Evolutionary conservation across 495 filamentous ascomycete genomes (phyloP).

Genomic region (Penicillium dipodomyicola): DNA sequence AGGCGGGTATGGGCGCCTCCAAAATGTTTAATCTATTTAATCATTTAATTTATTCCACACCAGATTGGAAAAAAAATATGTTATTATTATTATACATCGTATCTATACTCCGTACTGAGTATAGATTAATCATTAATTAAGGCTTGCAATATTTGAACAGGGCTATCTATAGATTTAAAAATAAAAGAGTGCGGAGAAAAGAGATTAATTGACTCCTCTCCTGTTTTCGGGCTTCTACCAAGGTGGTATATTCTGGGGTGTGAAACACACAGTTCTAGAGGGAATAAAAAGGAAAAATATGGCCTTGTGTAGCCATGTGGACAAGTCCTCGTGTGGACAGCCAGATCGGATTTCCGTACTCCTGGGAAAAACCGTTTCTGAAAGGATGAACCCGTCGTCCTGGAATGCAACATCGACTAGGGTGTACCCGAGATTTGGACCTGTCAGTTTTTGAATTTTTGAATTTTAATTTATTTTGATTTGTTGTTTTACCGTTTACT

Average conservation of each 20-base stretch:
- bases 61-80: too few relatives aligned
- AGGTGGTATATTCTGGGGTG: not conserved
- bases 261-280: not conserved
- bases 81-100: too few relatives aligned
- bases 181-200: not conserved
- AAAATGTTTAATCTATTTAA: conserved; percentile 7
- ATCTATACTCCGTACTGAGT: not conserved
- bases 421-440: conserved; percentile 19
- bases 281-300: not conserved
- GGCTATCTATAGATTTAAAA: conserved; percentile 3
- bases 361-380: conserved; percentile 30
- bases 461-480: conserved; percentile 12
- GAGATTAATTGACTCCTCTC: not conserved
- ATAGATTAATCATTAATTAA: not conserved
- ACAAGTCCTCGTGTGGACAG: conserved; percentile 26
- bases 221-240: too few relatives aligned
- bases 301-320: conserved; percentile 19
- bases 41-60: not conserved
- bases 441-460: conserved; percentile 7
- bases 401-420: conserved; percentile 32
- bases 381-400: conserved; percentile 23
- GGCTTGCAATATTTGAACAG: not conserved
- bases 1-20: conserved; percentile 20
- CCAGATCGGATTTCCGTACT: conserved; percentile 26
- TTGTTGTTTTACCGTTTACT: conserved; percentile 24